These are phyloP conservation scores for Ceratobasidium papillatum DNA, from an alignment of 1,284 basidiomycete genomes.

Conservation along the genomic window DNA sequence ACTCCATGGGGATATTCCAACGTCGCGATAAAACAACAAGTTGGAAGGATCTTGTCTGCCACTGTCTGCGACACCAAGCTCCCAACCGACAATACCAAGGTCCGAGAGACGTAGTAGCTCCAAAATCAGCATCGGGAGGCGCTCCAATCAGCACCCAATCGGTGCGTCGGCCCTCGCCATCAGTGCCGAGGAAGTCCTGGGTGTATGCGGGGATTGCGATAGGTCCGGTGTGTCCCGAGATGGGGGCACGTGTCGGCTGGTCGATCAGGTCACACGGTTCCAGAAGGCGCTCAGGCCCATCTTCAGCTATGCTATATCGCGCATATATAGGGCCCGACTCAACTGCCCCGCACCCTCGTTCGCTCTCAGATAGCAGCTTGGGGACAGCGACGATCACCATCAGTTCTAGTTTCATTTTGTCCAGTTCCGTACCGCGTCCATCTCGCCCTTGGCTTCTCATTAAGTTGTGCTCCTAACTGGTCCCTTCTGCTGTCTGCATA, in stretches of 20 bases:
- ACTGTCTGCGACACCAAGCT: not conserved
- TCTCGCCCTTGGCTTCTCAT: not conserved
- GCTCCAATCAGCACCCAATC: not conserved
- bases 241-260: not conserved
- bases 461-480: not conserved
- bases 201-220: slow-evolving; percentile 16
- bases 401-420: not conserved
- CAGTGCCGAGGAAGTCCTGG: not conserved
- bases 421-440: not conserved
- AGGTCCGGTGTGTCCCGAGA: slow-evolving; percentile 12
- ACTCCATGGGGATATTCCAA: not conserved
- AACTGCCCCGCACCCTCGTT: slow-evolving; percentile 16
- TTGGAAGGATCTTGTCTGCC: not conserved
- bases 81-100: not conserved
- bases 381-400: not conserved
- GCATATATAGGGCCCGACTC: slow-evolving; percentile 18
- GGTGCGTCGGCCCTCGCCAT: not conserved
- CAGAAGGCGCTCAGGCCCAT: not conserved
- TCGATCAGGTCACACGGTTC: slow-evolving; percentile 27
- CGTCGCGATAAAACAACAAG: not conserved
- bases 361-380: slow-evolving; percentile 3
- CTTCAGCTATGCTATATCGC: not conserved
- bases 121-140: not conserved
- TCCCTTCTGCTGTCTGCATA: not conserved
- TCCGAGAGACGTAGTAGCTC: too few relatives aligned